phyloP scores from a whole-genome alignment of 2,329 filamentous ascomycete species.

The Plectosphaerella cucumerina region DNA sequence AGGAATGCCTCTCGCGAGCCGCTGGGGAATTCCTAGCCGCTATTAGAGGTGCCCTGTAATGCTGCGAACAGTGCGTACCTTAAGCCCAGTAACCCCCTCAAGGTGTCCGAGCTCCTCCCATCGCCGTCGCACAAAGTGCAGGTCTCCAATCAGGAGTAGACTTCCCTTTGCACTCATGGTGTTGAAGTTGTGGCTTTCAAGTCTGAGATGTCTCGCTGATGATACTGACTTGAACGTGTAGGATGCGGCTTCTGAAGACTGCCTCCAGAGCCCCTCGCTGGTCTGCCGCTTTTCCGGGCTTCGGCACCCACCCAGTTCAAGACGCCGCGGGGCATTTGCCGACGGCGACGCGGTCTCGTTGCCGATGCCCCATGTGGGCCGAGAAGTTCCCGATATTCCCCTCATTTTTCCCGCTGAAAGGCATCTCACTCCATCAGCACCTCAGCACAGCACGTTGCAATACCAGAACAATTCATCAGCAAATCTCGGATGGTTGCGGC shows the following conservation, averaged over 20 bases:
- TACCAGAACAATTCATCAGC: not conserved
- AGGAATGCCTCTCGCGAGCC: not conserved
- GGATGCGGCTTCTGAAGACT: no score
- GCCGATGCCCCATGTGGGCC: not conserved
- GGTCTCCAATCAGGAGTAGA: not conserved
- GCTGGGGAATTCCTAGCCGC: not conserved
- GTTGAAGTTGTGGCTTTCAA: not conserved
- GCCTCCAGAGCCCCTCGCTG: no score
- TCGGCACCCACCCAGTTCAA: not conserved
- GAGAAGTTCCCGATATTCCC: no score
- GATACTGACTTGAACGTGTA: no score
- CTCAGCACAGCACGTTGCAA: no score
- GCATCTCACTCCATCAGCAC: no score
- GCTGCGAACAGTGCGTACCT: not conserved
- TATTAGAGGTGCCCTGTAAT: not conserved
- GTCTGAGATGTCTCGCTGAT: no score
- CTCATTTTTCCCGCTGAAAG: no score
- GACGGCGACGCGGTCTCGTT: not conserved
- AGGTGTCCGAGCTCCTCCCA: not conserved
- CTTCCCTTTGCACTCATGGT: not conserved
- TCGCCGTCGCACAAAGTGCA: not conserved
- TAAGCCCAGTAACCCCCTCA: not conserved
- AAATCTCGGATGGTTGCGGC: not conserved
- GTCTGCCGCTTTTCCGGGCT: not conserved
- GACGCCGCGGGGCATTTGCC: not conserved